phyloP scores from a whole-genome alignment of 352 stramenopile genomes.

The Globisporangium radiosum region DNA sequence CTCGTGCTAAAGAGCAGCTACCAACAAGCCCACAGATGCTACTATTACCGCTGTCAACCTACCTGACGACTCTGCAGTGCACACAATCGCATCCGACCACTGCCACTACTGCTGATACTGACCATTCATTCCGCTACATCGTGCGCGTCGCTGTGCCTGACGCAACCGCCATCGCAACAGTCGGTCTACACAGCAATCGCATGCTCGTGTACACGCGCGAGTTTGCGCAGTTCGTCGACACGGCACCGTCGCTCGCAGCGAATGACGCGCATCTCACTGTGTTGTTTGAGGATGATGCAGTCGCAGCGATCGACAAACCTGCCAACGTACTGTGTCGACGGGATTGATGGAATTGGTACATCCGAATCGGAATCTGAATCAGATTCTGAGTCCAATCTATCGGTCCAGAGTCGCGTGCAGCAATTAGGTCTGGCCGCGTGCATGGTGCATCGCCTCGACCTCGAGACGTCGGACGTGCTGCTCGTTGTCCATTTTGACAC shows the following conservation, averaged over 20 bases:
- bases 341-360: conserved; percentile 13
- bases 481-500: conserved; percentile 28
- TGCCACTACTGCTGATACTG: no score
- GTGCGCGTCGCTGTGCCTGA: not conserved
- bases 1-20: no score
- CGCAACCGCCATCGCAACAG: not conserved
- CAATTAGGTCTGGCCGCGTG: conserved; percentile 41
- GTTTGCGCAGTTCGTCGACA: not conserved
- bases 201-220: not conserved
- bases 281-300: no score
- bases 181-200: not conserved
- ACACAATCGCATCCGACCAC: no score
- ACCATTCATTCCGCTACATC: not conserved
- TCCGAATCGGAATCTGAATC: no score
- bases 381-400: conserved; percentile 15
- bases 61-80: no score
- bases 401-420: conserved; percentile 38
- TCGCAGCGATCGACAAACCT: conserved; percentile 36
- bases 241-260: no score
- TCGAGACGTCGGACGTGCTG: conserved; percentile 68
- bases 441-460: conserved; percentile 76
- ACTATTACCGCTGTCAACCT: no score
- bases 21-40: no score
- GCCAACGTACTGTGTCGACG: conserved; percentile 47
- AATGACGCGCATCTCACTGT: no score